These are phyloP conservation scores for Zygosaccharomyces rouxii DNA, from an alignment of 805 yeast genomes.

Conservation along the genomic window DNA sequence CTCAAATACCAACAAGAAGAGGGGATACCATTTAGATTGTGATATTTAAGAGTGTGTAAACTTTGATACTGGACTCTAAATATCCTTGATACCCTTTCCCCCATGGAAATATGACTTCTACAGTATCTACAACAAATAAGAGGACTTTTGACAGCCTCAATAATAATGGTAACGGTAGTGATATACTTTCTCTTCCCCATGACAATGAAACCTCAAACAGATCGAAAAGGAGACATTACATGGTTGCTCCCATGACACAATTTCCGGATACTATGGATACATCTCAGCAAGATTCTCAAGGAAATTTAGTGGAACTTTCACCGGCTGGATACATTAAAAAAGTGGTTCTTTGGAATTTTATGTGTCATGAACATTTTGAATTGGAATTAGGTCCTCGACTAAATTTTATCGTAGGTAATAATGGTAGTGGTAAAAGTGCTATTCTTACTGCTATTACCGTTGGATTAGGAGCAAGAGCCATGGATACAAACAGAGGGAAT, in stretches of 20 bases:
- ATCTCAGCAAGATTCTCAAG: constrained; percentile 4
- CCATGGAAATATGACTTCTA: constrained; percentile 2
- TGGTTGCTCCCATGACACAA: constrained; percentile 31
- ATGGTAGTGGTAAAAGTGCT: constrained; percentile 91
- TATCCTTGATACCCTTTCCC: background rate
- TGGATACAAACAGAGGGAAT: constrained; percentile 80
- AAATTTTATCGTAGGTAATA: constrained; percentile 83
- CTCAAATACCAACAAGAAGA: background rate
- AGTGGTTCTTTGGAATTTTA: constrained; percentile 66
- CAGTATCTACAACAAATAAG: constrained; percentile 6
- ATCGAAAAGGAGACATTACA: constrained; percentile 21
- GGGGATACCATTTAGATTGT: background rate
- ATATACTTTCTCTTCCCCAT: constrained; percentile 4
- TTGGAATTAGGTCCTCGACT: constrained; percentile 71
- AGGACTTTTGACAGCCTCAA: constrained; percentile 19
- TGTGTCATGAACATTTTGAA: constrained; percentile 84
- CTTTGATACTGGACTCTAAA: background rate
- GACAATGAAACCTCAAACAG: constrained; percentile 7
- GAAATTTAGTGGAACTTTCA: constrained; percentile 9
- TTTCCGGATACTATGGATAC: constrained; percentile 11
- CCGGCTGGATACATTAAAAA: constrained; percentile 63
- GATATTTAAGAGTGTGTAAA: background rate
- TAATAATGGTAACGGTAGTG: constrained; percentile 11
- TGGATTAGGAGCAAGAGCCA: constrained; percentile 84
- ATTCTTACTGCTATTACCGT: constrained; percentile 81